Percentiles rank a stretch among this genome's conserved stretches.
These are phyloP conservation scores for Fraxinus xanthoxyloides DNA, from an alignment of 305 asterid genomes.

Conservation along the genomic window DNA sequence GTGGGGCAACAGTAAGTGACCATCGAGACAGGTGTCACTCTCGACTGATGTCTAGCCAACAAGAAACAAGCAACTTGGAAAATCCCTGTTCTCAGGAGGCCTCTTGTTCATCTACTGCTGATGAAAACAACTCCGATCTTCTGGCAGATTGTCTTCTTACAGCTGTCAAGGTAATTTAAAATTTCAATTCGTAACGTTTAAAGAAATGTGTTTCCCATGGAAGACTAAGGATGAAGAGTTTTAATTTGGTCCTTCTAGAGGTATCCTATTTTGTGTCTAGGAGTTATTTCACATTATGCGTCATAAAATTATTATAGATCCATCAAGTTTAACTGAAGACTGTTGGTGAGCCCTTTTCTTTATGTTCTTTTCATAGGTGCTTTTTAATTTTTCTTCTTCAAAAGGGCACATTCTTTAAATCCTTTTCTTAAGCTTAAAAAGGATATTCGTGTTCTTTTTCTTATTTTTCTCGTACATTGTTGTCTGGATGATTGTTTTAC, in stretches of 20 bases:
- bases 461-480: neutral
- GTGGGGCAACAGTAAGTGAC: slow-evolving; percentile 28
- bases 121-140: slow-evolving; percentile 54
- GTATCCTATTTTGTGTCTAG: neutral
- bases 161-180: slow-evolving; percentile 69
- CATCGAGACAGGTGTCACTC: slow-evolving; percentile 31
- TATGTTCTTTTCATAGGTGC: neutral
- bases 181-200: slow-evolving; percentile 5
- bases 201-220: slow-evolving; percentile 8
- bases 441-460: neutral
- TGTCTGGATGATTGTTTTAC: neutral
- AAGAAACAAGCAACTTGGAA: slow-evolving; percentile 46
- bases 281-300: neutral
- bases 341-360: neutral
- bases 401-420: neutral
- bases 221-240: neutral
- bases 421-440: neutral
- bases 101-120: slow-evolving; percentile 52
- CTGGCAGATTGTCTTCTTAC: slow-evolving; percentile 85
- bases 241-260: neutral
- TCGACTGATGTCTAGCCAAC: slow-evolving; percentile 41
- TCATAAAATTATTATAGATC: neutral
- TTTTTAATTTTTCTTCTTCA: neutral
- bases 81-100: slow-evolving; percentile 44
- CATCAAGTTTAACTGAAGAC: slow-evolving; percentile 1